A percentile compares a stretch with the other conserved stretches of the same genome.
Conservation (phyloP, 2,329 filamentous ascomycete species). For the Zasmidium angulare region DNA sequence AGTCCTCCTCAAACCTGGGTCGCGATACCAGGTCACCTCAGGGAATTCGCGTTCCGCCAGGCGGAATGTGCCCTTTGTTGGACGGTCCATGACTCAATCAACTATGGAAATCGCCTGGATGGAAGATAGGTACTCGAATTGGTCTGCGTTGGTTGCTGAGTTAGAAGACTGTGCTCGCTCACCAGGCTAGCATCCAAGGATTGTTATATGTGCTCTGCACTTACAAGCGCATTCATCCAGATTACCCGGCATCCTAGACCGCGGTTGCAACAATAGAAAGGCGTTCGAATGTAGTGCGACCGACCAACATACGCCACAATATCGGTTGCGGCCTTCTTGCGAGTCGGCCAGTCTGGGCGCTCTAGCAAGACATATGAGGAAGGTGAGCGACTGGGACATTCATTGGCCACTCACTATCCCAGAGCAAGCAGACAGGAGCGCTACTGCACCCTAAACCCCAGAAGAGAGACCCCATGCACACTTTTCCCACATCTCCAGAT, state of each 20-base stretch:
- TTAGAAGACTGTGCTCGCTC: too few species aligned
- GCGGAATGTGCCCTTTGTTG: slow-evolving; percentile 34
- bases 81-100: slow-evolving; percentile 29
- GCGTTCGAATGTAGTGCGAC: neutral
- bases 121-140: neutral
- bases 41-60: slow-evolving; percentile 33
- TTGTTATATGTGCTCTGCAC: neutral
- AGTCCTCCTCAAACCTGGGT: slow-evolving; percentile 31
- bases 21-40: slow-evolving; percentile 36
- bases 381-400: neutral
- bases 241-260: neutral
- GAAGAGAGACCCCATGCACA: neutral
- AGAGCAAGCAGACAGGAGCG: neutral
- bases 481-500: neutral
- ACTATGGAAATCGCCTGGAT: neutral
- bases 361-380: neutral
- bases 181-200: too few species aligned
- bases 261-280: neutral
- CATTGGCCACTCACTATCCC: neutral
- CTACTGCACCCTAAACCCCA: neutral
- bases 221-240: neutral
- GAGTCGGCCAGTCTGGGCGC: neutral
- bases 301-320: neutral
- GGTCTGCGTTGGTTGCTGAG: neutral
- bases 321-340: neutral